Evolutionary conservation across 179 eudicot species (phyloP).

Genomic region (Beta lomatogona): DNA sequence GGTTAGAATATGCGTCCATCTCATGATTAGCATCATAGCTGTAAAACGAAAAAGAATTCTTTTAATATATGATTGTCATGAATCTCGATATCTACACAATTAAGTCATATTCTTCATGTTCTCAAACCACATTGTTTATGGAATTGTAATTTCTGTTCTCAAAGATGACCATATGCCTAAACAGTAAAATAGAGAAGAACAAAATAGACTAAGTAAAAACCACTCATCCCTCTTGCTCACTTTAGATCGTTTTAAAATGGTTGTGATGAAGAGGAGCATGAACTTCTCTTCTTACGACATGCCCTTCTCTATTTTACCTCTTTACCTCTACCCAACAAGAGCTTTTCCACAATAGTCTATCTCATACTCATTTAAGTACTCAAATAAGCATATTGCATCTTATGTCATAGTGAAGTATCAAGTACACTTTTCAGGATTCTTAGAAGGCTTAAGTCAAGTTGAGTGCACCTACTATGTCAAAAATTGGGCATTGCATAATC

Average conservation of each 20-base stretch:
- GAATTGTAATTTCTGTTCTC: neutral
- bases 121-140: neutral
- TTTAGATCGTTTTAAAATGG: neutral
- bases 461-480: no score
- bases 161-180: neutral
- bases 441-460: no score
- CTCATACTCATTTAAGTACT: no score
- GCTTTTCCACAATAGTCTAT: no score
- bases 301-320: neutral
- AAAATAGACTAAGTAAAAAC: neutral
- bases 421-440: no score
- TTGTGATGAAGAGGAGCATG: neutral
- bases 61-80: neutral
- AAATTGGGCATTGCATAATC: no score
- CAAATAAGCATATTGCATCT: no score
- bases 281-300: neutral
- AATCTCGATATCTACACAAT: neutral
- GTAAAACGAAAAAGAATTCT: neutral
- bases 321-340: no score
- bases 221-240: neutral
- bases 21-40: neutral
- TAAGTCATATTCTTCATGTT: neutral
- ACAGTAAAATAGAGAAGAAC: neutral
- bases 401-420: no score
- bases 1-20: constrained; percentile 7